A percentile compares a stretch with the other conserved stretches of the same genome.
These are phyloP conservation scores for Mimosa pudica DNA, from an alignment of 306 rosid genomes.

Conservation along the genomic window DNA sequence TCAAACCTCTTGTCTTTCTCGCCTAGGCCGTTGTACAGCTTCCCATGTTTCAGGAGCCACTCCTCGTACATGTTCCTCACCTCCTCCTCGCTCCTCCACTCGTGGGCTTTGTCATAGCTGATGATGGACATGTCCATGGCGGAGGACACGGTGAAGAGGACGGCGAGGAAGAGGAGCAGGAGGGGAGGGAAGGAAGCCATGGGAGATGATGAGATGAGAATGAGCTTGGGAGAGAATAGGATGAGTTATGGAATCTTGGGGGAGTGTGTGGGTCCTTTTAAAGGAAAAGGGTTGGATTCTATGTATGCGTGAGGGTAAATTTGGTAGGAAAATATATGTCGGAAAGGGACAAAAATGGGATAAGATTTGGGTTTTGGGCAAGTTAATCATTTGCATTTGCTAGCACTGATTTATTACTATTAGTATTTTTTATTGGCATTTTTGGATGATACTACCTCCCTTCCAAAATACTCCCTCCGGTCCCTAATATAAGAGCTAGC, in stretches of 20 bases:
- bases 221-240: not conserved
- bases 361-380: not conserved
- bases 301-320: not conserved
- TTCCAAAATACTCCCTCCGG: too few relatives aligned
- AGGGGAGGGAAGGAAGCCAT: constrained; percentile 50
- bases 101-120: constrained; percentile 49
- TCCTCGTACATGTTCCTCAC: constrained; percentile 64
- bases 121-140: constrained; percentile 79
- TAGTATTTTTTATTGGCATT: not conserved
- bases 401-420: not conserved
- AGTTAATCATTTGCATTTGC: not conserved
- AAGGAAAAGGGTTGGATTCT: constrained; percentile 9
- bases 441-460: not conserved
- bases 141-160: constrained; percentile 43
- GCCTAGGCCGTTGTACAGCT: constrained; percentile 62
- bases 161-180: constrained; percentile 36
- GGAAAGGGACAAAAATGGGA: not conserved
- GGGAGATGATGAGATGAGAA: not conserved
- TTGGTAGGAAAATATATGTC: not conserved
- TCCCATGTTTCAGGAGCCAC: constrained; percentile 74
- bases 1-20: constrained; percentile 74
- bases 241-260: not conserved
- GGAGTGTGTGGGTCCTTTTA: constrained; percentile 50
- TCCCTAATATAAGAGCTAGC: too few relatives aligned
- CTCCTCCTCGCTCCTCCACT: constrained; percentile 62